Conservation (phyloP, 768 basidiomycete species). For the Amanita muscaria region DNA sequence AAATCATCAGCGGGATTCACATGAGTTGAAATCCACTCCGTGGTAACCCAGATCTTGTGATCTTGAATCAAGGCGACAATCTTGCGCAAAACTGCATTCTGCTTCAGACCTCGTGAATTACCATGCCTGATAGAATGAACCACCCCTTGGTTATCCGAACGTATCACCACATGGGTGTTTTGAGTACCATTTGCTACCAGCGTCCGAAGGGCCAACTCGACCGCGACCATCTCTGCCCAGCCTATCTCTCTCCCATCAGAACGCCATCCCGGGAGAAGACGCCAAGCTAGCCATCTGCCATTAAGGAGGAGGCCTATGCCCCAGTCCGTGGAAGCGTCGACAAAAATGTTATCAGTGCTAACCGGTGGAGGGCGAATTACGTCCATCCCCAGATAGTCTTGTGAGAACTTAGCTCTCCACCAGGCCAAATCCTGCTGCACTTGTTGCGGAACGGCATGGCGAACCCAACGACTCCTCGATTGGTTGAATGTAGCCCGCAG, state of each 20-base stretch:
- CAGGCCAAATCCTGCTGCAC: too few species aligned
- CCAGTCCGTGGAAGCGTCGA: slow-evolving; percentile 18
- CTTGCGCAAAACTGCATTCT: too few species aligned
- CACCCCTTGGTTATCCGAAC: slow-evolving; percentile 27
- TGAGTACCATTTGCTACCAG: slow-evolving; percentile 5
- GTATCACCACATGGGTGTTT: slow-evolving; percentile 19
- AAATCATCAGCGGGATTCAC: too few species aligned
- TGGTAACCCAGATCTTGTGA: too few species aligned
- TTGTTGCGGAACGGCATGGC: too few species aligned
- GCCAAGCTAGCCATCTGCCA: slow-evolving; percentile 12
- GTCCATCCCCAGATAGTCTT: too few species aligned
- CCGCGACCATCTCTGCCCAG: slow-evolving; percentile 20
- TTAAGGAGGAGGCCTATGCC: slow-evolving; percentile 15
- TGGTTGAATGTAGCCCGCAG: too few species aligned
- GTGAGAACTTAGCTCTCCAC: too few species aligned
- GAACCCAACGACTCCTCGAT: too few species aligned
- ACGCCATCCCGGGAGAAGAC: slow-evolving; percentile 3
- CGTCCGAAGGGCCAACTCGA: slow-evolving; percentile 16
- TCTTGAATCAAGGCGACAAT: too few species aligned
- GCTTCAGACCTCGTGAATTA: slow-evolving; percentile 10
- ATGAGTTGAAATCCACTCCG: too few species aligned
- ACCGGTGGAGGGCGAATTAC: not conserved
- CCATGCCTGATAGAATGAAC: slow-evolving; percentile 21
- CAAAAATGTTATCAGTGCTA: slow-evolving; percentile 7
- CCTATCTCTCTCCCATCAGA: slow-evolving; percentile 15